Conservation (phyloP, 371 early-diverging fungal species). For the Funneliformis caledonium region DNA sequence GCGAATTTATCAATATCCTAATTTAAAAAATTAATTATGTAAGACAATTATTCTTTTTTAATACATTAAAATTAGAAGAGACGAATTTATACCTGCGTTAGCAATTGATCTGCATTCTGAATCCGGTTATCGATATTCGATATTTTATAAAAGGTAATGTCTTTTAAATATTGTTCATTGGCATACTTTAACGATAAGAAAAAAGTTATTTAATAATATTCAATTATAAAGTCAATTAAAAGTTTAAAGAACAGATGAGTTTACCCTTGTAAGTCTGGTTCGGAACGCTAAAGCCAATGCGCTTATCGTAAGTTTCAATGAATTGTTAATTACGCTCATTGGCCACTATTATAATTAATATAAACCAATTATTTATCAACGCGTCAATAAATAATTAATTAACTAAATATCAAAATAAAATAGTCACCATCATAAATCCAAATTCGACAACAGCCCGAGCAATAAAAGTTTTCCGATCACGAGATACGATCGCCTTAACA, state of each 20-base stretch:
- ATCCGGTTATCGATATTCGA: constrained; percentile 79
- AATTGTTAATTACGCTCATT: constrained; percentile 76
- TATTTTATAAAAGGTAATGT: constrained; percentile 83
- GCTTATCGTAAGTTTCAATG: constrained; percentile 71
- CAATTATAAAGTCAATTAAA: background rate
- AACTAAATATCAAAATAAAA: background rate
- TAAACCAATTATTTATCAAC: constrained; percentile 11
- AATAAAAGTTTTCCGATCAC: constrained; percentile 67
- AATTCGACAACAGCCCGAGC: constrained; percentile 68
- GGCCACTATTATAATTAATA: constrained; percentile 61
- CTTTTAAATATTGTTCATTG: constrained; percentile 80
- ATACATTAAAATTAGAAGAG: background rate
- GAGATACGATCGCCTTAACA: constrained; percentile 75
- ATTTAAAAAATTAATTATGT: background rate
- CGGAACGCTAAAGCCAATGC: constrained; percentile 79
- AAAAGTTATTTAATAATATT: background rate
- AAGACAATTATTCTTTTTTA: background rate
- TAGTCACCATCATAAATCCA: constrained; percentile 74
- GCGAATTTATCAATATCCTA: constrained; percentile 85
- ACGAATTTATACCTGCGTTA: constrained; percentile 61
- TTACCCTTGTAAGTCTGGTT: constrained; percentile 72
- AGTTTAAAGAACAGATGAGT: background rate
- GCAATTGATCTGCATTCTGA: constrained; percentile 83
- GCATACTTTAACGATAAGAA: constrained; percentile 56
- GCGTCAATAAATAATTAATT: background rate